phyloP scores from a whole-genome alignment of 805 yeast species.

The Sungouiella blattae region DNA sequence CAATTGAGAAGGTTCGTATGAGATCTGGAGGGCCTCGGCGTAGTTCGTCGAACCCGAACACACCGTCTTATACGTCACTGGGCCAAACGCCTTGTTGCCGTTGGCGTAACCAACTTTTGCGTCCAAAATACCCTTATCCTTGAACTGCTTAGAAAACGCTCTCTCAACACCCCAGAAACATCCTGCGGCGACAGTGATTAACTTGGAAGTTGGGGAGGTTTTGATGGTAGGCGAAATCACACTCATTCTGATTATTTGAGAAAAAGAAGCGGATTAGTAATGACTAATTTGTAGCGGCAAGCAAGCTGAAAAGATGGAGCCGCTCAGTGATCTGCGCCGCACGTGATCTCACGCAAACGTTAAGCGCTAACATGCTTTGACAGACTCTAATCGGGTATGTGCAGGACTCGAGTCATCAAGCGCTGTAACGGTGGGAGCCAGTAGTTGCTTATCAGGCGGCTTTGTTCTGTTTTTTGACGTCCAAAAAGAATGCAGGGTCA shows the following conservation, averaged over 20 bases:
- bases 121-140: constrained; percentile 63
- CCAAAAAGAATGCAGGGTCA: too few relatives aligned
- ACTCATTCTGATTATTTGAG: constrained; percentile 3
- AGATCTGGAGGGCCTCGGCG: constrained; percentile 82
- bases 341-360: too few relatives aligned
- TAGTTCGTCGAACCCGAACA: constrained; percentile 70
- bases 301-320: too few relatives aligned
- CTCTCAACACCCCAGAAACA: constrained; percentile 93
- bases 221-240: constrained; percentile 32
- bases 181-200: constrained; percentile 50
- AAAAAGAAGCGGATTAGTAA: too few relatives aligned
- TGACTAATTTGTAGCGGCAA: too few relatives aligned
- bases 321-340: too few relatives aligned
- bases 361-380: too few relatives aligned
- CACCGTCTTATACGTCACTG: constrained; percentile 58
- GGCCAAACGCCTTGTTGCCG: constrained; percentile 54
- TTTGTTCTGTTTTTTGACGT: too few relatives aligned
- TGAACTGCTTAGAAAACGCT: constrained; percentile 69
- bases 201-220: constrained; percentile 31
- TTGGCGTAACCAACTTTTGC: constrained; percentile 89
- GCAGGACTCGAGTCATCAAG: too few relatives aligned
- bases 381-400: too few relatives aligned
- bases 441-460: too few relatives aligned
- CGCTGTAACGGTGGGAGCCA: too few relatives aligned
- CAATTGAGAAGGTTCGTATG: constrained; percentile 71